phyloP scores from a whole-genome alignment of 768 basidiomycete genomes.

The Tremella yokohamensis region DNA sequence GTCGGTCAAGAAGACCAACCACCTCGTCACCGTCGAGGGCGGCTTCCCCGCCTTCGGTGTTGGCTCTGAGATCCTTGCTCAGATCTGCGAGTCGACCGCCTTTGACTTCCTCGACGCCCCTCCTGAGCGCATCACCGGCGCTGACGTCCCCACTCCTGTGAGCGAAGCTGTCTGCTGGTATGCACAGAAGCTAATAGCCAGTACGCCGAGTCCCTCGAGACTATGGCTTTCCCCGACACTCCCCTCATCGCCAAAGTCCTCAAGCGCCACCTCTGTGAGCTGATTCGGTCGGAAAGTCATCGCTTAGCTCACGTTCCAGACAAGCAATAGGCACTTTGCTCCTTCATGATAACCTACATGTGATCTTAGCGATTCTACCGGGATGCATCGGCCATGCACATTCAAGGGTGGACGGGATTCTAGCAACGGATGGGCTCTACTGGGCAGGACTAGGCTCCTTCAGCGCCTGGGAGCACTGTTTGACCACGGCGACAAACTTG shows the following conservation, averaged over 20 bases:
- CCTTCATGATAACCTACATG: no score
- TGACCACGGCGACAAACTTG: no score
- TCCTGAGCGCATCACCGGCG: conserved; percentile 94
- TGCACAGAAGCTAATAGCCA: conserved; percentile 44
- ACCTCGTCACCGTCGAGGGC: conserved; percentile 91
- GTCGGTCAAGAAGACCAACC: conserved; percentile 98
- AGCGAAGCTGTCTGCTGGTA: not conserved
- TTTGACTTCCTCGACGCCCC: conserved; percentile 99
- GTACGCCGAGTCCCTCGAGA: conserved; percentile 88
- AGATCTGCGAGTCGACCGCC: conserved; percentile 94
- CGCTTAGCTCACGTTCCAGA: no score
- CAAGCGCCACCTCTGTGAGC: conserved; percentile 61
- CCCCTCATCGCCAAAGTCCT: conserved; percentile 87
- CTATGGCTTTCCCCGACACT: conserved; percentile 89
- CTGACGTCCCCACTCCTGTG: conserved; percentile 92
- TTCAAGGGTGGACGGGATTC: no score
- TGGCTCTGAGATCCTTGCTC: conserved; percentile 96
- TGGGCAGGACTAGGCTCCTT: no score
- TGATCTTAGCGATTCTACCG: no score
- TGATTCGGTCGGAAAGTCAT: no score
- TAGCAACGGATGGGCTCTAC: no score
- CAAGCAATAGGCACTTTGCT: no score
- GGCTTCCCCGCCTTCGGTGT: conserved; percentile 99
- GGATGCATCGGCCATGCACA: no score
- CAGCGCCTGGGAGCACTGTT: no score